Evolutionary conservation across 1,139 yeast genomes (phyloP).

Genomic region (Suhomyces bribrorum): DNA sequence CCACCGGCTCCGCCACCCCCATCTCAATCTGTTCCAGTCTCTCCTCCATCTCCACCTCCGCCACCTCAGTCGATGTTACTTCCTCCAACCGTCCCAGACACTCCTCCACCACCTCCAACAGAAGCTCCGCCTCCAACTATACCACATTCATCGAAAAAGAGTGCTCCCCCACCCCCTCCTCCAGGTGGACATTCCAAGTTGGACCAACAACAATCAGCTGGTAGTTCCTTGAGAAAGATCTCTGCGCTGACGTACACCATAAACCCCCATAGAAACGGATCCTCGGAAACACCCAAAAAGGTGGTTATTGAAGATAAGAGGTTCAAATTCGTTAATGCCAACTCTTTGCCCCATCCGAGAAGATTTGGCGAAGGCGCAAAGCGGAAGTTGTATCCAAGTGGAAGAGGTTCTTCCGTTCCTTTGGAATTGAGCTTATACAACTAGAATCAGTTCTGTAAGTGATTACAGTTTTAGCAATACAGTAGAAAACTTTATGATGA

Average conservation of each 20-base stretch:
- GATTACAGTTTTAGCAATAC: too few species aligned
- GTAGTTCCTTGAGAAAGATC: conserved; percentile 53
- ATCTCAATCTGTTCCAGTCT: conserved; percentile 18
- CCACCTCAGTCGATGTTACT: conserved; percentile 10
- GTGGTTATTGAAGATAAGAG: conserved; percentile 69
- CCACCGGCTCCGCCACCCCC: conserved; percentile 16
- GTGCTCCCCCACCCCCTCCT: conserved; percentile 31
- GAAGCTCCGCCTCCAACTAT: conserved; percentile 10
- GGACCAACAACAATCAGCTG: conserved; percentile 50
- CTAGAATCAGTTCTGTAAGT: too few species aligned
- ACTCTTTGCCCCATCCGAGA: conserved; percentile 82
- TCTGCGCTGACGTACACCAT: conserved; percentile 63
- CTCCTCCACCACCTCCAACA: conserved; percentile 13
- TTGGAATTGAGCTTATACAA: conserved; percentile 50
- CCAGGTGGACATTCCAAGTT: conserved; percentile 36
- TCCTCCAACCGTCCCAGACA: conserved; percentile 14
- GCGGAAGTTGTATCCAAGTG: conserved; percentile 86
- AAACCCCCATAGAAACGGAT: conserved; percentile 24
- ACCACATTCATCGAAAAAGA: conserved; percentile 12
- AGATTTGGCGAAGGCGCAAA: conserved; percentile 57
- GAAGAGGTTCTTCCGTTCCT: conserved; percentile 94
- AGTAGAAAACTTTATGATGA: neutral
- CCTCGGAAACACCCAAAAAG: conserved; percentile 21
- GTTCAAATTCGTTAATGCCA: conserved; percentile 68
- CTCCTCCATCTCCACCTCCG: conserved; percentile 9